A percentile compares a stretch with the other conserved stretches of the same genome.
These are phyloP conservation scores for Thoreauomyces humboldtii DNA, from an alignment of 192 early-diverging fungal genomes.

Conservation along the genomic window DNA sequence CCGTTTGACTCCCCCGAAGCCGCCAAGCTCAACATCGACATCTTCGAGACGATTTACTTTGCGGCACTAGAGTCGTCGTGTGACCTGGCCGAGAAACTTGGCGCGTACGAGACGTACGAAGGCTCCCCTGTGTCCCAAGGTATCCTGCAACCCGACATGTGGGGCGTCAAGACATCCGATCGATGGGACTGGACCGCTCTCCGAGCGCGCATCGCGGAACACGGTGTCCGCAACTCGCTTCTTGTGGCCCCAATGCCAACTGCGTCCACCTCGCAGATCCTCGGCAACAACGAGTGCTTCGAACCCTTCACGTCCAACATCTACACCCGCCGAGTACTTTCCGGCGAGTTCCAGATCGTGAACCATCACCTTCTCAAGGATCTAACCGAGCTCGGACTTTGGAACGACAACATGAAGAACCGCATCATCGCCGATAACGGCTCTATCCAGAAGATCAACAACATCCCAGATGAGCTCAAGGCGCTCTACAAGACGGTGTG, in stretches of 20 bases:
- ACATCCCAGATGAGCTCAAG: conserved; percentile 85
- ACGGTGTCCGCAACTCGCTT: conserved; percentile 91
- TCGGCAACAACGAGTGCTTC: conserved; percentile 98
- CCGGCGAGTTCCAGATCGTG: conserved; percentile 98
- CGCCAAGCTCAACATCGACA: conserved; percentile 74
- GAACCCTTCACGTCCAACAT: conserved; percentile 78
- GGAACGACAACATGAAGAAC: conserved; percentile 94
- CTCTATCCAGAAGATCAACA: conserved; percentile 73
- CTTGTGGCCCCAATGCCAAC: conserved; percentile 98
- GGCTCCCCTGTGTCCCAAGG: conserved; percentile 90
- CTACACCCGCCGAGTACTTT: conserved; percentile 92
- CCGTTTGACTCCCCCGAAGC: conserved; percentile 91
- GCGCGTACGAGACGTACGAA: conserved; percentile 83
- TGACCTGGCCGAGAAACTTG: conserved; percentile 78
- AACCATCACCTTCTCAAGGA: conserved; percentile 96
- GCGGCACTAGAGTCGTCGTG: conserved; percentile 88
- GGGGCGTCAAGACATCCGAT: conserved; percentile 74
- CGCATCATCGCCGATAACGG: conserved; percentile 90
- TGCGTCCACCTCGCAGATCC: conserved; percentile 93
- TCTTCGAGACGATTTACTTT: conserved; percentile 97
- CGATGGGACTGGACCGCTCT: conserved; percentile 89
- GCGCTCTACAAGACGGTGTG: conserved; percentile 96
- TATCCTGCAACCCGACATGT: conserved; percentile 91
- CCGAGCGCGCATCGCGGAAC: conserved; percentile 70
- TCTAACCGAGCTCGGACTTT: conserved; percentile 85